Base-by-base conservation (phyloP, 345 rosid species). In the Eucalyptus sp. region DNA sequence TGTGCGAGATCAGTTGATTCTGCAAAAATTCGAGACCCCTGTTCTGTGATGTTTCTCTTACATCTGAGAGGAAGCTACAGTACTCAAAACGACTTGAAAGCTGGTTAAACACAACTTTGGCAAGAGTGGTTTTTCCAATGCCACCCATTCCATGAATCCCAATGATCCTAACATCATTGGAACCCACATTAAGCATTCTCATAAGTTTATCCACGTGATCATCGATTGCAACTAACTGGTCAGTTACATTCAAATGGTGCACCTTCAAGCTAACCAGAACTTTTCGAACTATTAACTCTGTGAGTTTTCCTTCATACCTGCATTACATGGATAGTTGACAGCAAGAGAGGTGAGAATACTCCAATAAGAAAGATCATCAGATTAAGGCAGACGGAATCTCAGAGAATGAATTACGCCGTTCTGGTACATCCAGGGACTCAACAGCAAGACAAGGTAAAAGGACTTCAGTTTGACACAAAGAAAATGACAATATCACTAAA, bases 71-170 rank as follows among this genome's bases (percentile, higher is more conserved):
- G 64, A 92, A 92, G 66, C 90, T 50, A 41, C 86, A 85, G 58
- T 86, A 71, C 29, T 86, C 87, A 71, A 91, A 91, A 12, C 52
- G 49, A 17, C n/a, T n/a, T 14, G 88, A 88, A 33, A 87, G 88
- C 85, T 86, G 27, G 29, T 90, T 54, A 51, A 50, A 91, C 48
- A 93, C 76, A 33, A 43, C 90, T 22, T 58, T 89, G 44, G 94
- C 93, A 43, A 92, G 89, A 10, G 93, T 91, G 16, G 94, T 92
- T 64, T 92, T 92, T 11, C 94, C 93, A 2, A 93, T 90, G 18
- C 92, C 92, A 17, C 93, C 93, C 90, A 91, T 89, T 8, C 93
- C 94, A 83, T 90, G 89, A 22, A 92, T 88, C 48, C 87, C 90
- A 37, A 89, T 43, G n/a, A 86, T 89, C 46, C 89, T 87, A 43